Conservation (phyloP, 108 stramenopile genomes). For the Parmales sp. region DNA sequence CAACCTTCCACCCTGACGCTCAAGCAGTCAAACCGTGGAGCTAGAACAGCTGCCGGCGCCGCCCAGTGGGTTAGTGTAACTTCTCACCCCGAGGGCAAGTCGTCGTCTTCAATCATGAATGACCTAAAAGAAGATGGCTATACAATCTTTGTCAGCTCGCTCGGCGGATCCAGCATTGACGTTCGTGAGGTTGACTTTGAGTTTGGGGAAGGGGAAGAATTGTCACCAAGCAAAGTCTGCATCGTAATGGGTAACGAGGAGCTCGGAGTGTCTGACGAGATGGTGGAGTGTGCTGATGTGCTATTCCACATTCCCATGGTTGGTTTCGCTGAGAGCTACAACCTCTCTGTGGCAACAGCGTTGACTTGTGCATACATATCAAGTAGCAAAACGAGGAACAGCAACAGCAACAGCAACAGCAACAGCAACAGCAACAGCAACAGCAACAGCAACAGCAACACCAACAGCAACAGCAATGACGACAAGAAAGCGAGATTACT, state of each 20-base stretch:
- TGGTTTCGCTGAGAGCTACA: conserved; percentile 82
- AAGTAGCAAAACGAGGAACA: too few species aligned
- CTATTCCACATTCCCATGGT: conserved; percentile 72
- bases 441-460: background rate
- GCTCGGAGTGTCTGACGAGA: conserved; percentile 56
- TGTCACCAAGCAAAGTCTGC: conserved; percentile 31
- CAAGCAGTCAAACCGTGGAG: conserved; percentile 54
- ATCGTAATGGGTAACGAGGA: conserved; percentile 89
- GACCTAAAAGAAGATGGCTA: conserved; percentile 39
- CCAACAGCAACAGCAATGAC: background rate
- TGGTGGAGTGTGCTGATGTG: conserved; percentile 54
- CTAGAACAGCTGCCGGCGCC: conserved; percentile 65
- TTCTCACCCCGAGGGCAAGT: conserved; percentile 17
- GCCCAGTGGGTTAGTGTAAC: conserved; percentile 56
- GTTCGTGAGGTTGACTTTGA: conserved; percentile 61
- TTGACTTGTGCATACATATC: conserved; percentile 63
- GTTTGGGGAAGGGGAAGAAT: conserved; percentile 21
- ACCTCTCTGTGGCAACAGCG: conserved; percentile 72
- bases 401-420: background rate
- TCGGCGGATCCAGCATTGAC: conserved; percentile 53
- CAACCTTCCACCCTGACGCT: conserved; percentile 13
- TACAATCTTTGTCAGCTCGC: conserved; percentile 50
- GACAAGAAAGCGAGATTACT: background rate
- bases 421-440: background rate
- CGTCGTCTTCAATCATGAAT: conserved; percentile 25